Evolutionary conservation across 495 filamentous ascomycete species (phyloP).

Genomic region (Penicillium flavigenum): DNA sequence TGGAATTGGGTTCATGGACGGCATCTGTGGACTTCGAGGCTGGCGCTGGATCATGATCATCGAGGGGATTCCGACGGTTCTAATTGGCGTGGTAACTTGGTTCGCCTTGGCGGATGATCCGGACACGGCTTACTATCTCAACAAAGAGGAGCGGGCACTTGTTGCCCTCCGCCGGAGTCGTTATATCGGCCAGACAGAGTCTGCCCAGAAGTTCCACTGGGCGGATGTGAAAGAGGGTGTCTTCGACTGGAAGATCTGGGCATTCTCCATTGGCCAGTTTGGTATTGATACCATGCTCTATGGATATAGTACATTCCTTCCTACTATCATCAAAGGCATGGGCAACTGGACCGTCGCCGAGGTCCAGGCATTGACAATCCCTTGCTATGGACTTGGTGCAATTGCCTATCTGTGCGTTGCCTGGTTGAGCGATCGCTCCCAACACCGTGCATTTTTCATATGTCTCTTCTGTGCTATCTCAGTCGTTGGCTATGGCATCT

Average conservation of each 20-base stretch:
- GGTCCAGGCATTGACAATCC: slow-evolving; percentile 75
- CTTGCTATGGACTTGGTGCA: slow-evolving; percentile 70
- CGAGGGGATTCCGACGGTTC: slow-evolving; percentile 67
- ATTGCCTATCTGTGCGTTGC: slow-evolving; percentile 63
- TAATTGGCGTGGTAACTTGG: slow-evolving; percentile 60
- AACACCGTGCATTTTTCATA: slow-evolving; percentile 60
- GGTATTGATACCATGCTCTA: slow-evolving; percentile 73
- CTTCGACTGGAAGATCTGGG: slow-evolving; percentile 65
- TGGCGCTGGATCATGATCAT: slow-evolving; percentile 63
- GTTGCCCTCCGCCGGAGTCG: slow-evolving; percentile 44
- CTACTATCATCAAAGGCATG: slow-evolving; percentile 72
- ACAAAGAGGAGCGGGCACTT: slow-evolving; percentile 56
- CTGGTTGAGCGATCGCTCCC: slow-evolving; percentile 57
- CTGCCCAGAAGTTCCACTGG: slow-evolving; percentile 60
- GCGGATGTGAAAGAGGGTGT: slow-evolving; percentile 51
- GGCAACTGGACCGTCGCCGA: slow-evolving; percentile 60
- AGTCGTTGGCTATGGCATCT: slow-evolving; percentile 66
- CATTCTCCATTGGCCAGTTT: slow-evolving; percentile 66
- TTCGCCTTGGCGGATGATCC: slow-evolving; percentile 66
- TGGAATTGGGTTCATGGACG: slow-evolving; percentile 70
- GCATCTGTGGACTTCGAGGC: slow-evolving; percentile 57
- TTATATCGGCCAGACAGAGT: slow-evolving; percentile 58
- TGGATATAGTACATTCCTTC: slow-evolving; percentile 73
- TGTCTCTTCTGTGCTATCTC: slow-evolving; percentile 57
- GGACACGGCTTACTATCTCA: slow-evolving; percentile 61